Conservation (phyloP, 2,329 filamentous ascomycete genomes). For the Nemania sp. region DNA sequence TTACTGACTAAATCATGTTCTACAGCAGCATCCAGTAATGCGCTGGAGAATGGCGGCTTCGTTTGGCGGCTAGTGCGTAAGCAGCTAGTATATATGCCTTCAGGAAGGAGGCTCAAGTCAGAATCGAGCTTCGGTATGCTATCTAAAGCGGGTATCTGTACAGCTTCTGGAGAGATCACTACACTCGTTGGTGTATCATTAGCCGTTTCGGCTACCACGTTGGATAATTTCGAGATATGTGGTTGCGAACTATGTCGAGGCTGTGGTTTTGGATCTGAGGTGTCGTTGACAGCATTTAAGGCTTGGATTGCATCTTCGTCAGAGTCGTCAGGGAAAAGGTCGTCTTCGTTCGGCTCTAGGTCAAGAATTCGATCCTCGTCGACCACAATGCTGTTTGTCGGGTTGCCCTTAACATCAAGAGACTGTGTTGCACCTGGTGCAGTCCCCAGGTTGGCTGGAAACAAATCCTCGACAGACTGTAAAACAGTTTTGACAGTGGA, state of each 20-base stretch:
- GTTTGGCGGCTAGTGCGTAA: conserved; percentile 45
- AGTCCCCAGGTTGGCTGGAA: conserved; percentile 66
- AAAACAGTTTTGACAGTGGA: conserved; percentile 73
- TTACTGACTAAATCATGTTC: conserved; percentile 46
- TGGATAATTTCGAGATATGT: neutral
- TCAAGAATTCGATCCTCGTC: conserved; percentile 64
- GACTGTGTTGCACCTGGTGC: conserved; percentile 48
- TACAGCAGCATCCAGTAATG: conserved; percentile 48
- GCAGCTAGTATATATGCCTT: conserved; percentile 51
- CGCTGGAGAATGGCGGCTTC: conserved; percentile 44
- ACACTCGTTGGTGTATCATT: neutral
- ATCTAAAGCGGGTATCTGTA: conserved; percentile 2
- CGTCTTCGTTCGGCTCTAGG: conserved; percentile 51
- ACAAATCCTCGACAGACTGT: conserved; percentile 87
- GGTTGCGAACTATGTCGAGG: neutral
- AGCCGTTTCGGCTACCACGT: neutral
- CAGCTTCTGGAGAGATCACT: neutral
- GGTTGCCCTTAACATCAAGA: conserved; percentile 38
- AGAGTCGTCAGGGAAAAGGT: conserved; percentile 55
- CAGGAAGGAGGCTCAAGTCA: conserved; percentile 30
- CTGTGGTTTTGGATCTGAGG: conserved; percentile 8
- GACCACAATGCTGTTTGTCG: conserved; percentile 59
- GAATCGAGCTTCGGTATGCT: conserved; percentile 8
- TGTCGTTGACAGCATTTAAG: conserved; percentile 16
- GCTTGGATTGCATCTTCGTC: conserved; percentile 51